Evolutionary conservation across 371 early-diverging fungal genomes (phyloP), one percentile per base, ranked within the genome.

Genomic region (Smittium mucronatum): DNA sequence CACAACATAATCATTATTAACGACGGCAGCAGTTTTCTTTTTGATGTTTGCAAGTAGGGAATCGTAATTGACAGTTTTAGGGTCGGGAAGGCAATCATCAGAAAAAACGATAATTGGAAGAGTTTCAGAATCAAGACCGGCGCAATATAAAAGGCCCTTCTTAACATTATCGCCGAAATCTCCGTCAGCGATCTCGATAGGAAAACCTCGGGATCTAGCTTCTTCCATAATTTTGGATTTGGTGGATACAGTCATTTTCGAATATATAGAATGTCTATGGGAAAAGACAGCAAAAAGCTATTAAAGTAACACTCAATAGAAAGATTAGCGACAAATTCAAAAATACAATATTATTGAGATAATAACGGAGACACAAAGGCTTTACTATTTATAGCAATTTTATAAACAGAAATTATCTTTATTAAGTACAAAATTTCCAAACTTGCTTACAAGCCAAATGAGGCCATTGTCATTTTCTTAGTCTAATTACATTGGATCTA

Each of bases 1-100:
- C 2, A 93, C 76, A 1, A 89, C 86, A 76, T 93, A 94, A 69
- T 92, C 93, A 70, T 84, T 90, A 70, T 93, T 91, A 21, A 92
- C 94, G 79, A 91, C 88, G 65, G 70, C 71, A 57, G 72, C 70
- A 17, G 75, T 69, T 47, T 74, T 64, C 63, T 68, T 71, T 63
- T 67, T 65, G 60, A 76, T 78, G 34, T 80, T 87, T 89, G 83
- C 84, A 63, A 93, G 77, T 69, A 95, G 84, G 36, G 83, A 72
- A 78, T 95, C 93, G 75, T 95, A 93, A 75, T 93, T 82, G 30
- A 87, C 87, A 0, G 81, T 78, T 60, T 78, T 79, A 25, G 94
- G 93, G 77, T 91, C 84, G 2, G 93, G 95, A 58, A 47, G 21
- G 47, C 5, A 47, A 21, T 47, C 11, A 47, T 47, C 47, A 47